Evolutionary conservation across 345 rosid species (phyloP).

Genomic region (Rubroshorea leprosula): DNA sequence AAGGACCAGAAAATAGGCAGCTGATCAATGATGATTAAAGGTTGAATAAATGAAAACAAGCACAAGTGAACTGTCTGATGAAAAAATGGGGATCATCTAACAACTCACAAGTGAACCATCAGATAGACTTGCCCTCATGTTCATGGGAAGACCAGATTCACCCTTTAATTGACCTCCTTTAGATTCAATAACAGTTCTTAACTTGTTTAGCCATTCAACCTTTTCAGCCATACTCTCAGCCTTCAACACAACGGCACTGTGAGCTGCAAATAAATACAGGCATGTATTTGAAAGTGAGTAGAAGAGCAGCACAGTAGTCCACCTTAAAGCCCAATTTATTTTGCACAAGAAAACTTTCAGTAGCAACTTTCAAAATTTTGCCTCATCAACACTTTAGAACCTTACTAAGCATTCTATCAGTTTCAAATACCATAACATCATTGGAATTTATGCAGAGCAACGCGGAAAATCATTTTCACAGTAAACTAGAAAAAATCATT

Average conservation of each 20-base stretch:
- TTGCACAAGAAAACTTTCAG: too few relatives aligned
- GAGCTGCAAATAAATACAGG: constrained; percentile 43
- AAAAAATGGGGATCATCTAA: not conserved
- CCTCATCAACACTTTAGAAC: too few relatives aligned
- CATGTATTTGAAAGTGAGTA: not conserved
- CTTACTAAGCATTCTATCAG: too few relatives aligned
- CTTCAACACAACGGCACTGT: constrained; percentile 72
- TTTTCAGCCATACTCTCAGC: constrained; percentile 86
- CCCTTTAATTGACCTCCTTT: constrained; percentile 55
- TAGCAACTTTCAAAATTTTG: too few relatives aligned
- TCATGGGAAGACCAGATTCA: constrained; percentile 25
- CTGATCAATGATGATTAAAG: not conserved
- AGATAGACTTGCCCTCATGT: constrained; percentile 83
- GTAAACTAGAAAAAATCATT: not conserved
- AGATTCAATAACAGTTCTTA: constrained; percentile 60
- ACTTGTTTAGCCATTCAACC: constrained; percentile 78
- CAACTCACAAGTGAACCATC: constrained; percentile 92
- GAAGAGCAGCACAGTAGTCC: not conserved
- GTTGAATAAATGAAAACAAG: not conserved
- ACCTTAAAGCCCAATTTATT: too few relatives aligned
- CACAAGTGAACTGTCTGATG: not conserved
- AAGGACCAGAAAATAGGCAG: not conserved
- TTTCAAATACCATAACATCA: too few relatives aligned
- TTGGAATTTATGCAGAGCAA: too few relatives aligned
- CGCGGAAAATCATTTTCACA: not conserved